Percentiles rank a stretch among this genome's conserved stretches.
phyloP scores from a whole-genome alignment of 2,329 filamentous ascomycete genomes.

The Calonectria montana region DNA sequence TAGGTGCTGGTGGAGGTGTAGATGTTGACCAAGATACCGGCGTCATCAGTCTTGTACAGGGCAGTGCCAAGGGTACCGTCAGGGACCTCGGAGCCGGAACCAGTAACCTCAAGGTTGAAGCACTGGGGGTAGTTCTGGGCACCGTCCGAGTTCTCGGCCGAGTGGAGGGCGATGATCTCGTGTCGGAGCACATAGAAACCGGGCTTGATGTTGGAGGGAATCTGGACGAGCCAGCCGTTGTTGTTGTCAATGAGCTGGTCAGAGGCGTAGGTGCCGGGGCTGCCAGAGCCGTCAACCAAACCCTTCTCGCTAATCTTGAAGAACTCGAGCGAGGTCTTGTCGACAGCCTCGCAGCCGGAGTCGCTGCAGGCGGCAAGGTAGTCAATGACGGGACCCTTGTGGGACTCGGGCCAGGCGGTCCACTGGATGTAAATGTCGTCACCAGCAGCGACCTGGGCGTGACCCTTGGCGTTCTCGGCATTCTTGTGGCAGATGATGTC shows the following conservation, averaged over 20 bases:
- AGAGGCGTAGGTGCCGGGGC: constrained; percentile 50
- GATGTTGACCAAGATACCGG: constrained; percentile 50
- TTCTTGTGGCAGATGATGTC: constrained; percentile 63
- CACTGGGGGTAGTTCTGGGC: constrained; percentile 66
- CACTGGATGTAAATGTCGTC: constrained; percentile 55
- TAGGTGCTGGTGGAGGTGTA: constrained; percentile 43
- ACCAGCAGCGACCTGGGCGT: constrained; percentile 54
- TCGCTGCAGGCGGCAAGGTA: constrained; percentile 70
- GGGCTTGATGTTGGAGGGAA: constrained; percentile 49
- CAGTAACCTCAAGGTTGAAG: constrained; percentile 60
- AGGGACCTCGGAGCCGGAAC: constrained; percentile 51
- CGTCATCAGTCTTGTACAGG: constrained; percentile 45
- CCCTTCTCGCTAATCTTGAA: constrained; percentile 74
- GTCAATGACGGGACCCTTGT: constrained; percentile 68
- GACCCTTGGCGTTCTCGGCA: constrained; percentile 51
- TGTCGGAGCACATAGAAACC: constrained; percentile 62
- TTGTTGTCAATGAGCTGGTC: constrained; percentile 57
- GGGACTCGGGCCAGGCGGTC: constrained; percentile 56
- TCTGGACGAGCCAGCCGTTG: constrained; percentile 49
- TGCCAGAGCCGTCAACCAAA: constrained; percentile 58
- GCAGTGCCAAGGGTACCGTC: constrained; percentile 47
- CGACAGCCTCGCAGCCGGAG: constrained; percentile 65
- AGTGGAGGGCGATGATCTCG: constrained; percentile 64
- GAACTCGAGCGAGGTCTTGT: constrained; percentile 66
- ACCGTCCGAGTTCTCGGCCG: constrained; percentile 54